These are phyloP conservation scores for Trichoderma sp. DNA, from an alignment of 2,329 filamentous ascomycete species.

Conservation along the genomic window DNA sequence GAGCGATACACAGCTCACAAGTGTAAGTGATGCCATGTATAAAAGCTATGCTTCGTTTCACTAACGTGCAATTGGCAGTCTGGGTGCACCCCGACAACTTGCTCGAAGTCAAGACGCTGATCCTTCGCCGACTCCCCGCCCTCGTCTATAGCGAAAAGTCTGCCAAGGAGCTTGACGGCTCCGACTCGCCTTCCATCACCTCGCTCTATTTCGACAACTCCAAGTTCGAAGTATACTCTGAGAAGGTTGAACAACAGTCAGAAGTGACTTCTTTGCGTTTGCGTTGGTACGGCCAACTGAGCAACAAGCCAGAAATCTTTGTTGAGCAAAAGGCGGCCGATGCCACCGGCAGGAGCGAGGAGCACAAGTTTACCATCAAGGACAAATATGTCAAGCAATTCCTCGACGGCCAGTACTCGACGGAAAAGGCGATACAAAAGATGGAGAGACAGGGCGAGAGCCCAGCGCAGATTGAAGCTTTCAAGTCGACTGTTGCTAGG, in stretches of 20 bases:
- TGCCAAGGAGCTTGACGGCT: conserved; percentile 75
- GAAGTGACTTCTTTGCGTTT: conserved; percentile 81
- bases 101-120: conserved; percentile 93
- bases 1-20: conserved; percentile 84
- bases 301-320: conserved; percentile 72
- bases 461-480: conserved; percentile 61
- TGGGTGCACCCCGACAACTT: conserved; percentile 97
- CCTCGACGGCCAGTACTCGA: conserved; percentile 79
- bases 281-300: conserved; percentile 87
- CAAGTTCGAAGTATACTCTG: conserved; percentile 79
- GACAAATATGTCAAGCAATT: conserved; percentile 90
- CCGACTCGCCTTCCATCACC: conserved; percentile 84
- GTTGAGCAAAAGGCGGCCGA: conserved; percentile 87
- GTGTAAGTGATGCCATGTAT: conserved; percentile 51
- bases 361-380: conserved; percentile 81
- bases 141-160: conserved; percentile 89
- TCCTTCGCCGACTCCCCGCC: conserved; percentile 83
- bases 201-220: conserved; percentile 94
- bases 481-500: conserved; percentile 68
- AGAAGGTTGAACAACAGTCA: conserved; percentile 73
- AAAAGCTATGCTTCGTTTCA: not conserved
- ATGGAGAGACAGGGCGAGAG: conserved; percentile 74
- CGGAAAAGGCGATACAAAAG: conserved; percentile 87
- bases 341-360: conserved; percentile 71
- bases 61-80: conserved; percentile 46